Conservation (phyloP, 257 asterid species). For the Solanum neorickii region DNA sequence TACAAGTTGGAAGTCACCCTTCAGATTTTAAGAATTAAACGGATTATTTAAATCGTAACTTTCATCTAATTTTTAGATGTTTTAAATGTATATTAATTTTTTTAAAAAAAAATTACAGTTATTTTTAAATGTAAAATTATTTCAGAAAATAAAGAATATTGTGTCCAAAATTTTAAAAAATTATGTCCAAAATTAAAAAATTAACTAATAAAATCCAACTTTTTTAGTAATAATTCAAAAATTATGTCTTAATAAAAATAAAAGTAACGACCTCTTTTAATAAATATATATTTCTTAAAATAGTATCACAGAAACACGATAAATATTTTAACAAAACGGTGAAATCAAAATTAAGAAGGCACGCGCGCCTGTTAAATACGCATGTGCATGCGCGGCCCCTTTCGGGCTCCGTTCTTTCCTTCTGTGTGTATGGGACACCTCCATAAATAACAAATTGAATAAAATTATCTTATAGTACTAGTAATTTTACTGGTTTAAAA, state of each 20-base stretch:
- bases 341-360: conserved; percentile 3
- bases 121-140: not conserved
- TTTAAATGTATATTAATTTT: not conserved
- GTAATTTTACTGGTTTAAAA: not conserved
- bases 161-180: not conserved
- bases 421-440: not conserved
- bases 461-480: not conserved
- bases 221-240: too few relatives aligned
- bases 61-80: not conserved
- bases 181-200: not conserved
- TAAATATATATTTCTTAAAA: too few relatives aligned
- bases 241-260: too few relatives aligned
- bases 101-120: too few relatives aligned
- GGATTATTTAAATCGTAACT: not conserved
- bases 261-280: too few relatives aligned
- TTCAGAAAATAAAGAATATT: not conserved
- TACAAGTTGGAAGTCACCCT: not conserved
- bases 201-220: not conserved
- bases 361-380: conserved; percentile 24
- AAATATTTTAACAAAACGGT: not conserved
- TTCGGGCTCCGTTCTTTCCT: not conserved
- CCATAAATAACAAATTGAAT: too few relatives aligned
- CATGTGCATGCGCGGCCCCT: not conserved
- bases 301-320: too few relatives aligned
- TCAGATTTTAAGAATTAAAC: not conserved